Evolutionary conservation across 1,139 yeast genomes (phyloP), one percentile per base, ranked within the genome.

Genomic region (Suhomyces ambrosiae): DNA sequence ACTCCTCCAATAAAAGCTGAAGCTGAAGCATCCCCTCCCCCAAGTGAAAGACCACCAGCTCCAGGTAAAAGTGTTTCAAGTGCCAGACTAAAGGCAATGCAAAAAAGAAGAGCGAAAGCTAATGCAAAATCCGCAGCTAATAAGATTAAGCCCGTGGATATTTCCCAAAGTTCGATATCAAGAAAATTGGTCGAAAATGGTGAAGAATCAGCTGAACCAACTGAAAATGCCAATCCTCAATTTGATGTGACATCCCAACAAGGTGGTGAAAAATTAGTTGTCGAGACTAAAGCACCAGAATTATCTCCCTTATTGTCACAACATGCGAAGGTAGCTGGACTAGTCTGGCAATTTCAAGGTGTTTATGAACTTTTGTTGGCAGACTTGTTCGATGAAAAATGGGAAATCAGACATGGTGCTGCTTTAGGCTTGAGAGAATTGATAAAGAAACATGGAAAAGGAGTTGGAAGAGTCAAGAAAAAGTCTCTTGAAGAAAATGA

Each of bases 391-490:
- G 84, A 85, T 48, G 94, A 87, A 30, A 73, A 76, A 36, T 94
- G 99, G 99, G 98, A 94, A 64, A 74, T 84, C 12, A 80, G 99
- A 51, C 99, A 94, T 61, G 99, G 98, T 27, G 92, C 97, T 0
- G 88, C 96, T 5, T 71, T 92, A 48, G 98, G 98, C 0, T 68
- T 94, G 32, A 74, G 98, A 56, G 98, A 92, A 58, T 70, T 94
- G 33, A 73, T 92, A 42, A 83, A 82, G 47, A 81, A 79, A 45
- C 98, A 90, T 52, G 97, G 97, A 0, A 69, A 68, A 31, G 87
- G 94, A 19, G 95, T 94, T 3, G 97, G 97, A 11, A 75, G 96
- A 58, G 74, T 88, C 3, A 72, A 74, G 56, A 87, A 88, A 22
- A 79, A 76, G 46, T 55, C 83, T 0, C 60, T 57, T 33, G 66